Base-by-base conservation (phyloP, 2,329 filamentous ascomycete genomes). In the Neopestalotiopsis clavispora region DNA sequence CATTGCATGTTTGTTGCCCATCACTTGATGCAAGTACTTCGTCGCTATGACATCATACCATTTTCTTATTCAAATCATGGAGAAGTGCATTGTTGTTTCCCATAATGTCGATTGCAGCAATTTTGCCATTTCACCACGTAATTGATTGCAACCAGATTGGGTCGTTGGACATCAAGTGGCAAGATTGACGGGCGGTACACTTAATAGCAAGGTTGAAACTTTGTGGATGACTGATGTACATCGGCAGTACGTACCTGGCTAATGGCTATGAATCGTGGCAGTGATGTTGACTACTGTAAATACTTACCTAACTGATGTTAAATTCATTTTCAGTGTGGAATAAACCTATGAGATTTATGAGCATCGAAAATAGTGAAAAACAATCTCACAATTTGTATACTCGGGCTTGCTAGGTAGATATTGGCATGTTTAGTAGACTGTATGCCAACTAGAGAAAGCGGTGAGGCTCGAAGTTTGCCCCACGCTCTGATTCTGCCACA, bases 401-500 rank as follows among this genome's bases (percentile, higher is more conserved):
- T 9, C 34, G 34, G 10, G 10, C 34, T 38, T 38, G 6, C 34
- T 38, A 38, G 34, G 34, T 38, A 38, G 34, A 38, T 38, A 10
- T 10, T 28, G 23, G 23, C 23, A 28, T 28, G 23, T 28, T 28
- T 1, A 28, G 23, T 28, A 28, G 23, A 3, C 23, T 28, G 23
- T 28, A 28, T 28, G 23, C n/a, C 28, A 20, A 62, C 13, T 28
- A 7, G 3, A 38, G 65, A 40, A 67, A 45, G 65, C 65, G 65
- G 65, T 67, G 65, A 42, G 23, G 30, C 23, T 10, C 6, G 1
- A 34, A 67, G 30, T 17, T 67, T 60, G 65, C 65, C 65, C 65
- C 65, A 67, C 65, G 65, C 40, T 56, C 34, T 14, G n/a, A 67
- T 67, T 67, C 65, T 67, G 65, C 65, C 65, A 56, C 42, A 38